Evolutionary conservation across 2,329 filamentous ascomycete species (phyloP), one percentile per base, ranked within the genome.

Genomic region (Nigrospora osmanthi): DNA sequence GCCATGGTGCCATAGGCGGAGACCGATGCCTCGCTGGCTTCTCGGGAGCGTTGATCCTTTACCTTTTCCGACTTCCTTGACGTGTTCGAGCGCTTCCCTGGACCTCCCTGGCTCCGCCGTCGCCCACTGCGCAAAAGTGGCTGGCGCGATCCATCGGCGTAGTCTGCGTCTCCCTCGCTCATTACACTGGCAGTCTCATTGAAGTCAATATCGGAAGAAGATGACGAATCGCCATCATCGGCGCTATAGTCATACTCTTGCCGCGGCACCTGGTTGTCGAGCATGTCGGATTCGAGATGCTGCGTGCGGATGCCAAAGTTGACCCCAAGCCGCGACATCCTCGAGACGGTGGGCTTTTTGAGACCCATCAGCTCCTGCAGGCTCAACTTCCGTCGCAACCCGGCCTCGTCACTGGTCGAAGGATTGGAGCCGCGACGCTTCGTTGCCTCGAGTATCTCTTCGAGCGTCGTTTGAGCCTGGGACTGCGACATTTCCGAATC

Each of bases 251-350:
- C 48, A 9, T 52, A 47, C 5, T 48, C 35, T 17, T 47, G 48
- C 13, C 34, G 47, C n/a, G 52, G 39, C 10, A 48, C 42, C 46
- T 47, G 45, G 23, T 38, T 45, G 11, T 71, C 68, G 4, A 87
- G 68, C 11, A 85, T 74, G 19, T 80, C 76, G 46, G 79, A 73
- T 10, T 80, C 74, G 2, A 94, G 66, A 45, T 81, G 80, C 51
- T 89, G 85, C 3, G 87, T 89, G 51, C 83, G 82, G 65, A 91
- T 90, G 2, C 84, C 83, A 49, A 88, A 71, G 52, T 72, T 86
- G 17, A 87, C 72, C 3, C 82, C 82, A 40, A 86, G 64, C 62
- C 76, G 72, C 51, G 68, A 62, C 15, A 78, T 58, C 14, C 65
- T 63, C 4, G 70, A 69, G 17, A 78, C 70, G 0, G 69, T 81